phyloP scores from a whole-genome alignment of 768 basidiomycete species.

The Pisolithus sp. region DNA sequence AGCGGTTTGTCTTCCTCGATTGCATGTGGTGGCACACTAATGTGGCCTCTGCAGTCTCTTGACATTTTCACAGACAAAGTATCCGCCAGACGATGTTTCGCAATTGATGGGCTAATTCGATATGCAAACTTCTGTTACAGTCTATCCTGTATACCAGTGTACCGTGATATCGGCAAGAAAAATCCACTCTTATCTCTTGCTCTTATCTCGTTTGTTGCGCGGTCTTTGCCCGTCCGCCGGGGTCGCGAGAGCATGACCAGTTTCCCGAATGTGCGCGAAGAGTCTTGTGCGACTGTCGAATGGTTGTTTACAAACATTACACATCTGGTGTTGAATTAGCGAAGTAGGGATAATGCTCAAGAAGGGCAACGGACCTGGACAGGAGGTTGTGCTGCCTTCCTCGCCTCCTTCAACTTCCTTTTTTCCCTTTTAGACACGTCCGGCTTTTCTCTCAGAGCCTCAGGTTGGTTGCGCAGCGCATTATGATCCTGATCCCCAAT shows the following conservation, averaged over 20 bases:
- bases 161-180: neutral
- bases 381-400: constrained; percentile 38
- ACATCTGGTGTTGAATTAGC: constrained; percentile 31
- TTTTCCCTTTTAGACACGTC: constrained; percentile 74
- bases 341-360: neutral
- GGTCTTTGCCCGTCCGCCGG: constrained; percentile 20
- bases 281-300: constrained; percentile 70
- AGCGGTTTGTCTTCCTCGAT: constrained; percentile 52
- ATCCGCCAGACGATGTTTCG: constrained; percentile 87
- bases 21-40: neutral
- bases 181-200: constrained; percentile 15
- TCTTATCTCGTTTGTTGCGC: constrained; percentile 27
- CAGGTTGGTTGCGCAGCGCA: neutral
- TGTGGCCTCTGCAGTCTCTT: constrained; percentile 53
- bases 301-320: constrained; percentile 59
- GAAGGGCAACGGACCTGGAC: constrained; percentile 8
- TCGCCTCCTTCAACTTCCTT: constrained; percentile 68
- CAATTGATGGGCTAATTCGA: constrained; percentile 76
- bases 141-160: neutral
- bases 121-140: neutral
- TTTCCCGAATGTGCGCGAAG: constrained; percentile 64
- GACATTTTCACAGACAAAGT: constrained; percentile 94
- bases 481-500: neutral
- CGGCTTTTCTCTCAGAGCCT: constrained; percentile 5
- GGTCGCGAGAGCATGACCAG: constrained; percentile 60